A percentile compares a stretch with the other conserved stretches of the same genome.
Evolutionary conservation across 306 rosid species (phyloP).

Genomic region (Carpinus viminea): DNA sequence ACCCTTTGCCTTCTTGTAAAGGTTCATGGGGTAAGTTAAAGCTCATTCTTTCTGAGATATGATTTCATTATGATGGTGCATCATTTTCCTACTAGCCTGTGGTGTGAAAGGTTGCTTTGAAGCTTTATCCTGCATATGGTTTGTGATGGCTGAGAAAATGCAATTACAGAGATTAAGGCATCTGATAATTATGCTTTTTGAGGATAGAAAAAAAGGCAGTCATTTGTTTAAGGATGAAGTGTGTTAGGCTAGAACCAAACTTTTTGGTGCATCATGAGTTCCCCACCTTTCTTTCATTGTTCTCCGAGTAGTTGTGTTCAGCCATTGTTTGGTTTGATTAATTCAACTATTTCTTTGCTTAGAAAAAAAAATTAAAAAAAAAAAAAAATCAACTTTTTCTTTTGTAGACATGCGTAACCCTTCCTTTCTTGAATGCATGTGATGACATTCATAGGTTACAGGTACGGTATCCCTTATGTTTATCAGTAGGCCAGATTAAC

Average conservation of each 20-base stretch:
- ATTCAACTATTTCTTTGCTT: neutral
- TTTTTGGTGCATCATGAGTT: neutral
- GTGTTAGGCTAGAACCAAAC: neutral
- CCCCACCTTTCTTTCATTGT: neutral
- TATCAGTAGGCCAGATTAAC: slow-evolving; percentile 16
- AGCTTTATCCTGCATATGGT: slow-evolving; percentile 1
- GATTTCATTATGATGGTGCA: neutral
- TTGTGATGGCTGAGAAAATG: neutral
- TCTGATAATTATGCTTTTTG: neutral
- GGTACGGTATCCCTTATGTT: slow-evolving; percentile 12
- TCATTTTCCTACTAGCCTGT: neutral
- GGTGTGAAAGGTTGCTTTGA: neutral
- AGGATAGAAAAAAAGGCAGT: neutral
- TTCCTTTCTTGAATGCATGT: neutral
- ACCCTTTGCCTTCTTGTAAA: slow-evolving; percentile 81
- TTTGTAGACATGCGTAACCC: no score
- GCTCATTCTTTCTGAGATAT: neutral
- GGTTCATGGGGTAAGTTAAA: slow-evolving; percentile 69
- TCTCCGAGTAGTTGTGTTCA: neutral
- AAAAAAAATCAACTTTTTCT: no score
- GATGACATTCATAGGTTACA: slow-evolving; percentile 8
- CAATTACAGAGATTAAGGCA: neutral
- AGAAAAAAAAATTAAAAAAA: no score
- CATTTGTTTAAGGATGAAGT: neutral
- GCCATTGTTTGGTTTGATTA: neutral